phyloP scores from a whole-genome alignment of 306 rosid genomes.

The Dicorynia guianensis region DNA sequence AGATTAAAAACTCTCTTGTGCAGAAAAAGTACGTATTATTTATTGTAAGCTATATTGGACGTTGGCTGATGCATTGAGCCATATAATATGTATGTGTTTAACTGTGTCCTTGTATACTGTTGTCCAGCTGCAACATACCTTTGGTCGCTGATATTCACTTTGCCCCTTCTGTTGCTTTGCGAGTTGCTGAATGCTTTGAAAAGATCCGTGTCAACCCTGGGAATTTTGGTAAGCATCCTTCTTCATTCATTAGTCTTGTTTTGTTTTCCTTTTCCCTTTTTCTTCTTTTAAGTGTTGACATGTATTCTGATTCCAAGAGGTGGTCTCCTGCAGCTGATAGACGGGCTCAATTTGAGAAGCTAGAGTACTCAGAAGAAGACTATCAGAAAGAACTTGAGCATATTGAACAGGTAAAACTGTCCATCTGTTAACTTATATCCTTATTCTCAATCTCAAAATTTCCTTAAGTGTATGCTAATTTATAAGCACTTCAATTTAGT shows the following conservation, averaged over 20 bases:
- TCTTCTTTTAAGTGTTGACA: not conserved
- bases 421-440: not conserved
- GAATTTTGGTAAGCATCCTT: constrained; percentile 72
- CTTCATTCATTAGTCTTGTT: constrained; percentile 10
- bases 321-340: constrained; percentile 82
- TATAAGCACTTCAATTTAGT: constrained; percentile 19
- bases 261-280: not conserved
- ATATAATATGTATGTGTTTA: constrained; percentile 22
- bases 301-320: constrained; percentile 39
- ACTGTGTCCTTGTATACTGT: constrained; percentile 28
- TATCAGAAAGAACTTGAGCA: constrained; percentile 98
- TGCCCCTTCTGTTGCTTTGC: constrained; percentile 85
- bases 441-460: constrained; percentile 14
- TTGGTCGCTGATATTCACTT: constrained; percentile 93
- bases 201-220: constrained; percentile 96
- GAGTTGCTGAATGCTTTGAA: constrained; percentile 92
- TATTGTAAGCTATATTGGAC: constrained; percentile 16
- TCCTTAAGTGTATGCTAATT: constrained; percentile 9
- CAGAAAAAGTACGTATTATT: constrained; percentile 80
- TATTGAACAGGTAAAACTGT: constrained; percentile 76
- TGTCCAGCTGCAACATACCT: constrained; percentile 81
- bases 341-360: constrained; percentile 89
- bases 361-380: constrained; percentile 92
- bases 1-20: constrained; percentile 88
- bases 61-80: constrained; percentile 27